Evolutionary conservation across 148 eudicot genomes (phyloP), one percentile per base, ranked within the genome.

Genomic region (Vaccinium darrowii): DNA sequence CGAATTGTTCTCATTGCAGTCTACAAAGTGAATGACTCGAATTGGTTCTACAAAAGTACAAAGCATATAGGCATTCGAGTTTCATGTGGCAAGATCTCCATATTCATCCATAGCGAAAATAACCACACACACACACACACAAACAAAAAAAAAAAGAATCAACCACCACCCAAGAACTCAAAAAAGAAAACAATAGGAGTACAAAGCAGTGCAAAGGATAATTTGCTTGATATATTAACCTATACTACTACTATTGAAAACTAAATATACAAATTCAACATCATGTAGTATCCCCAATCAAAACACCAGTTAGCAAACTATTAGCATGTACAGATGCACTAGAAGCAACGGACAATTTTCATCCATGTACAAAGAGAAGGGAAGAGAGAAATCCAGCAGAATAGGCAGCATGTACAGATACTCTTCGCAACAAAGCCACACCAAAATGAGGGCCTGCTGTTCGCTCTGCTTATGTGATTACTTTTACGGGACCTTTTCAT

Each of bases 271-370:
- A 25, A 50, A 15, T 23, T 23, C 39, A 36, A 81, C 71, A 47
- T 23, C 76, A 65, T 14, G 10, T n/a, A 57, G 19, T 53, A 23
- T 51, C 58, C 39, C 8, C 30, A 13, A 53, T 53, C 63, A 53
- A 60, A 60, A 15, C 75, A 76, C 81, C 81, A 30, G 51, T 57
- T 79, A 85, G 25, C 62, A 27, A 57, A n/a, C 75, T 51, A 82
- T 16, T 82, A 16, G 49, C 16, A 69, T 51, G 62, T 69, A 69
- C 77, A 50, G 23, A 82, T 82, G 76, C 62, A 50, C 7, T 19
- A 5, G 19, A 43, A 80, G n/a, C 21, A 80, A 80, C 13, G 9
- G 27, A 43, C 21, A 71, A 51, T 49, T 77, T 78, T n/a, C 30
- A 30, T 63, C 51, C 57, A 78, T 52, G 33, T 53, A 79, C 49